Conservation (phyloP, 2,329 filamentous ascomycete species). For the Trichoderma lentiforme region DNA sequence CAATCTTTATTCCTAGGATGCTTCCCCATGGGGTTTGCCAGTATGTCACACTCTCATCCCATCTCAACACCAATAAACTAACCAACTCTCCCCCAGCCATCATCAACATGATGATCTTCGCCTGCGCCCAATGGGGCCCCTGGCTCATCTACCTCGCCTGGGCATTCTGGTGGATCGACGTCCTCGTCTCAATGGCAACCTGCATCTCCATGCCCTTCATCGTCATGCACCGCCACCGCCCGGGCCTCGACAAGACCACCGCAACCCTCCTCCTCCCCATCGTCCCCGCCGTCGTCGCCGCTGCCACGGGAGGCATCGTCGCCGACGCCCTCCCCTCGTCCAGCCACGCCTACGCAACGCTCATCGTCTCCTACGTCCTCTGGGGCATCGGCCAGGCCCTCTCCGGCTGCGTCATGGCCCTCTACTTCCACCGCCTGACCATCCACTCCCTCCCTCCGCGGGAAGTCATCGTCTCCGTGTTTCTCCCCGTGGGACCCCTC, state of each 20-base stretch:
- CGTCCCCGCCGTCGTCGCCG: conserved; percentile 62
- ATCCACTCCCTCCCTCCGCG: conserved; percentile 63
- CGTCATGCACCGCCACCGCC: conserved; percentile 46
- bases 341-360: conserved; percentile 55
- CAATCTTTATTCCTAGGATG: conserved; percentile 68
- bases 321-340: conserved; percentile 56
- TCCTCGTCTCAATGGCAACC: conserved; percentile 48
- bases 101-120: conserved; percentile 60
- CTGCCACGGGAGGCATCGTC: conserved; percentile 62
- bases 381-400: conserved; percentile 62
- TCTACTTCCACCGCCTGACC: conserved; percentile 68
- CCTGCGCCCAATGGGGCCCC: conserved; percentile 60
- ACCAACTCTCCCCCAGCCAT: conserved; percentile 40
- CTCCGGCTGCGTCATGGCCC: conserved; percentile 59
- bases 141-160: conserved; percentile 55
- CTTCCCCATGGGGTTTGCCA: conserved; percentile 66
- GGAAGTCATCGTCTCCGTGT: conserved; percentile 65
- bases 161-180: conserved; percentile 58
- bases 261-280: conserved; percentile 65
- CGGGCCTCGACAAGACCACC: conserved; percentile 56
- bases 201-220: conserved; percentile 56
- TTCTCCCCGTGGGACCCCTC: conserved; percentile 64
- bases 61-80: neutral
- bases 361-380: conserved; percentile 64
- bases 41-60: conserved; percentile 26